A percentile compares a stretch with the other conserved stretches of the same genome.
Conservation (phyloP, 257 asterid genomes). For the Jasminum sambac region DNA sequence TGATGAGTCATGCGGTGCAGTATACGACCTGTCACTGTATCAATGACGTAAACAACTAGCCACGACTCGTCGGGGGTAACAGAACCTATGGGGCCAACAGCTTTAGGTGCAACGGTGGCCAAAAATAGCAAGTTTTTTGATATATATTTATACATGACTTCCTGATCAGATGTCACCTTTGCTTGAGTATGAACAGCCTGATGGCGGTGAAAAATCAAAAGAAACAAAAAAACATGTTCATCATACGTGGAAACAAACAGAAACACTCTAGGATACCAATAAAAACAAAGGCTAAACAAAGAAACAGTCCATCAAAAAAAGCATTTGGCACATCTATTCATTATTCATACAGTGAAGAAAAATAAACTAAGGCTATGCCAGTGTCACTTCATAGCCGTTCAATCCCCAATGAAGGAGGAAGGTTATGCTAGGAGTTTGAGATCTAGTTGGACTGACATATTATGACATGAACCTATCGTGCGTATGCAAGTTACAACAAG, state of each 20-base stretch:
- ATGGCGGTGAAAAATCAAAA: constrained; percentile 24
- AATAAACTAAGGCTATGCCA: neutral
- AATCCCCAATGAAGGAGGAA: neutral
- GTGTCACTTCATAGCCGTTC: neutral
- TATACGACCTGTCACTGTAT: constrained; percentile 91
- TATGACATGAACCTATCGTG: neutral
- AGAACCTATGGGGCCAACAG: constrained; percentile 80
- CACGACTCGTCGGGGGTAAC: constrained; percentile 90
- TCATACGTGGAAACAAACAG: constrained; percentile 21
- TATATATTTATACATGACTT: constrained; percentile 87
- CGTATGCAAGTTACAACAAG: neutral
- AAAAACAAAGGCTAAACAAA: neutral
- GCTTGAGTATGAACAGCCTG: constrained; percentile 99
- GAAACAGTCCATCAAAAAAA: neutral
- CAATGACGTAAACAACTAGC: constrained; percentile 77
- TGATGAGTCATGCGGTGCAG: constrained; percentile 88
- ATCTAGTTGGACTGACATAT: neutral
- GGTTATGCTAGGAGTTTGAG: neutral
- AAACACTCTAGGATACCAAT: constrained; percentile 5
- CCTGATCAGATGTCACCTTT: constrained; percentile 85
- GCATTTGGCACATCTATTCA: neutral
- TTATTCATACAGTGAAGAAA: neutral
- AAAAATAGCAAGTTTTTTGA: constrained; percentile 84
- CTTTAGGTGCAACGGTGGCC: constrained; percentile 90
- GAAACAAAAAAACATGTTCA: constrained; percentile 15